Base-by-base conservation (phyloP, 2,329 filamentous ascomycete genomes). In the Berkeleyomyces rouxiae region DNA sequence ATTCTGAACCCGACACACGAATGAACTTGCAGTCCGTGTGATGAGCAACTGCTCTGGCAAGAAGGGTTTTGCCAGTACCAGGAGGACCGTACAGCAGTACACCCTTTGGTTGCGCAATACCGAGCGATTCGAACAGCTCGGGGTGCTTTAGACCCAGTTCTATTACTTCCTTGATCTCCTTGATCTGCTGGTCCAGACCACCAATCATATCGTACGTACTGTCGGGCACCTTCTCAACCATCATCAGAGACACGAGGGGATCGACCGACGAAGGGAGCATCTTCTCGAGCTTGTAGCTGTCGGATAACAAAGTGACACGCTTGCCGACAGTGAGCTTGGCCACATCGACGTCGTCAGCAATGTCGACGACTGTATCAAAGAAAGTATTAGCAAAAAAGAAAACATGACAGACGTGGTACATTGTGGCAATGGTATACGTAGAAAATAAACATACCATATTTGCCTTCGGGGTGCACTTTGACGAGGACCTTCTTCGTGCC, bases 141-240 rank as follows among this genome's bases (percentile, higher is more conserved):
- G 93, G 93, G 74, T 99, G 93, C 79, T 97, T 96, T 66, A 99
- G 83, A 67, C 93, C 93, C 53, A 99, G 86, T 78, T 99, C 93
- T 73, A 99, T 97, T 70, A 99, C 93, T 77, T 99, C 93, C 78
- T 99, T 99, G 80, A 99, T 99, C 74, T 99, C 93, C 78, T 99
- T 97, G 79, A 99, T 97, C 74, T 99, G 93, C 74, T 99, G 92
- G 73, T 99, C 93, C 66, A 99, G 79, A 68, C 93, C 93, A 76
- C 93, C 93, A 74, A 99, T 99, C 93, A 99, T 99, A 77, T 99
- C 93, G 79, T 99, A 99, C 72, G 93, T 99, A 78, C 90, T 96
- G 79, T 99, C 93, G 13, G 93, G 93, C 13, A 99, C 93, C 81
- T 99, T 99, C 74, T 99, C 93, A 61, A 99, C 93, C 93, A 99